Conservation (phyloP, 139 green algal genomes). For the Gonium pectorale region DNA sequence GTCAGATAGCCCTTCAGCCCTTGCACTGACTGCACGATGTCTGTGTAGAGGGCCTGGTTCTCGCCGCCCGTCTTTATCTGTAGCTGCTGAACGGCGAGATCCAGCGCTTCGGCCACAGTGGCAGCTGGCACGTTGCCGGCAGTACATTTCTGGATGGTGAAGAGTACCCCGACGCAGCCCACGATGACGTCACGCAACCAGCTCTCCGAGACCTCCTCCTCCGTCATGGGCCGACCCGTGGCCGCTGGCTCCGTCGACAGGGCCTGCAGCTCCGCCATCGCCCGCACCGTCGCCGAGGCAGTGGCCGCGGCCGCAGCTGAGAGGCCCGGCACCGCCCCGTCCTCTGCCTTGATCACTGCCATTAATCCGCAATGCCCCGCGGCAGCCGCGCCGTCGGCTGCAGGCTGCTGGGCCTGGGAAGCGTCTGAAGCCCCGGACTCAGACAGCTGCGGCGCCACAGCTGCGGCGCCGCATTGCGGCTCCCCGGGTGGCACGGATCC, state of each 20-base stretch:
- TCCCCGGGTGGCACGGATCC: too few relatives aligned
- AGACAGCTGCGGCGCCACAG: too few relatives aligned
- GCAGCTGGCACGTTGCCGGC: not conserved
- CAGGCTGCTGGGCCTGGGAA: too few relatives aligned
- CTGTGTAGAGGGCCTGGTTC: constrained; percentile 34
- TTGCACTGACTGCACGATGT: constrained; percentile 33
- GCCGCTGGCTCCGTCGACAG: not conserved
- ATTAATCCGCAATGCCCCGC: too few relatives aligned
- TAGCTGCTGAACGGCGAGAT: constrained; percentile 33
- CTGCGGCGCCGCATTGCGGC: too few relatives aligned
- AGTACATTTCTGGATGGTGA: constrained; percentile 57
- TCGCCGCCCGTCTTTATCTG: constrained; percentile 17
- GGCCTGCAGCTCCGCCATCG: too few relatives aligned
- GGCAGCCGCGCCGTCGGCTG: too few relatives aligned
- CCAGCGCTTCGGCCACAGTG: constrained; percentile 30
- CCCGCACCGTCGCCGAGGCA: too few relatives aligned
- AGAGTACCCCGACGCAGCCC: constrained; percentile 58
- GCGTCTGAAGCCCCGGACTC: too few relatives aligned
- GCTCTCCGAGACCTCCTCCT: constrained; percentile 21
- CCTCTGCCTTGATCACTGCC: too few relatives aligned
- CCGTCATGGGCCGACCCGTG: not conserved
- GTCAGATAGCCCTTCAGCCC: constrained; percentile 47
- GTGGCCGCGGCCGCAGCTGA: too few relatives aligned
- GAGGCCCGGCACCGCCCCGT: too few relatives aligned
- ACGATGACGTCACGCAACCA: constrained; percentile 53